Evolutionary conservation across 371 early-diverging fungal species (phyloP).

Genomic region (Mortierella sp.): DNA sequence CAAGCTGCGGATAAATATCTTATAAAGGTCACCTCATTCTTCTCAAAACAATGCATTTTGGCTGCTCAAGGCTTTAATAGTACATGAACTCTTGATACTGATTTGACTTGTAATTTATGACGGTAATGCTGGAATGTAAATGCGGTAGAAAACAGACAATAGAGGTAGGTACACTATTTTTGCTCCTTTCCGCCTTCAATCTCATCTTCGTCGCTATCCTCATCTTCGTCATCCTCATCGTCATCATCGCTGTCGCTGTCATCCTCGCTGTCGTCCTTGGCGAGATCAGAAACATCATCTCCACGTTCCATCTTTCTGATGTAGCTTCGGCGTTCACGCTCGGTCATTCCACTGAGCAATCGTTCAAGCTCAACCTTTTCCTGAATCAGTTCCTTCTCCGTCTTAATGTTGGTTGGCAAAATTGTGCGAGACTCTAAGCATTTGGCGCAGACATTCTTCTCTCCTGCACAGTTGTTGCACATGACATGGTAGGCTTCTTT

Average conservation of each 20-base stretch:
- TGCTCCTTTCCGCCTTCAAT: slow-evolving; percentile 53
- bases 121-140: background rate
- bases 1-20: slow-evolving; percentile 44
- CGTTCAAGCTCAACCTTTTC: slow-evolving; percentile 82
- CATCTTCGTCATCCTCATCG: slow-evolving; percentile 16
- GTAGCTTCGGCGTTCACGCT: slow-evolving; percentile 89
- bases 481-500: slow-evolving; percentile 96
- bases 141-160: background rate
- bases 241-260: slow-evolving; percentile 21
- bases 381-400: slow-evolving; percentile 62
- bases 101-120: too few species aligned
- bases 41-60: slow-evolving; percentile 3
- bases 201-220: slow-evolving; percentile 52
- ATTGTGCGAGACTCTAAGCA: slow-evolving; percentile 85
- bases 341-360: slow-evolving; percentile 77
- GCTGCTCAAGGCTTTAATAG: background rate
- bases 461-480: slow-evolving; percentile 86
- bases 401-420: slow-evolving; percentile 64
- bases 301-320: slow-evolving; percentile 52
- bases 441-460: slow-evolving; percentile 92
- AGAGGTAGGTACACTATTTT: slow-evolving; percentile 16
- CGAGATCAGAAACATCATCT: background rate
- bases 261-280: slow-evolving; percentile 27
- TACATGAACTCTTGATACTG: background rate
- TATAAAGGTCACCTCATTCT: background rate